phyloP scores from a whole-genome alignment of 495 filamentous ascomycete genomes.

The Penicillium lividum region DNA sequence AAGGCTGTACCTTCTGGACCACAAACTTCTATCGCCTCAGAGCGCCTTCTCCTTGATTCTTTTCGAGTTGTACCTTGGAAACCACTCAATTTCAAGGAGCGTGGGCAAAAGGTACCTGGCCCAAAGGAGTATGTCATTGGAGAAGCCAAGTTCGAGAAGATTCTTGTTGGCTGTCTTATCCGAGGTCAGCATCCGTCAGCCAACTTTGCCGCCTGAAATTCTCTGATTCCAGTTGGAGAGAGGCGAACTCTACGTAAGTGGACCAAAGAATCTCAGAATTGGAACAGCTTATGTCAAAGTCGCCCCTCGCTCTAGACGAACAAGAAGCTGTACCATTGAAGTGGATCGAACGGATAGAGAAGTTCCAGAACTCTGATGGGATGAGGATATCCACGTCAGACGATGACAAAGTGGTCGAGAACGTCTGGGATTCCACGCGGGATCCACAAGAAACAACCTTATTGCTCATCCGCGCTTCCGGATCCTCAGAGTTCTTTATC shows the following conservation, averaged over 20 bases:
- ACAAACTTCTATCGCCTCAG: background rate
- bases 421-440: background rate
- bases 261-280: background rate
- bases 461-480: conserved; percentile 5
- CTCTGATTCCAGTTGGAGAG: background rate
- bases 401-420: conserved; percentile 1
- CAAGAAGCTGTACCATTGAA: conserved; percentile 1
- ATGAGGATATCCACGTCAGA: background rate
- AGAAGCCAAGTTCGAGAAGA: background rate
- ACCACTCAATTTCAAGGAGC: background rate
- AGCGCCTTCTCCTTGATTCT: background rate
- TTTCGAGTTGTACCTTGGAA: background rate
- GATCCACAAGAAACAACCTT: conserved; percentile 5
- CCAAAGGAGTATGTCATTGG: background rate
- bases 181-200: background rate
- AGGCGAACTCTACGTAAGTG: background rate
- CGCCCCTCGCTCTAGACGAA: conserved; percentile 4
- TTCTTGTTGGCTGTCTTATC: background rate
- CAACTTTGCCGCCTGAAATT: background rate
- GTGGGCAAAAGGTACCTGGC: background rate
- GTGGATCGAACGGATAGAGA: background rate
- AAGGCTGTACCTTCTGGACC: background rate
- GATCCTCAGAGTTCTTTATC: background rate
- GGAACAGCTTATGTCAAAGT: conserved; percentile 7
- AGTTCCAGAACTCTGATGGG: conserved; percentile 1